These are phyloP conservation scores for Casuarina cunninghamiana DNA, from an alignment of 306 rosid genomes.

Conservation along the genomic window DNA sequence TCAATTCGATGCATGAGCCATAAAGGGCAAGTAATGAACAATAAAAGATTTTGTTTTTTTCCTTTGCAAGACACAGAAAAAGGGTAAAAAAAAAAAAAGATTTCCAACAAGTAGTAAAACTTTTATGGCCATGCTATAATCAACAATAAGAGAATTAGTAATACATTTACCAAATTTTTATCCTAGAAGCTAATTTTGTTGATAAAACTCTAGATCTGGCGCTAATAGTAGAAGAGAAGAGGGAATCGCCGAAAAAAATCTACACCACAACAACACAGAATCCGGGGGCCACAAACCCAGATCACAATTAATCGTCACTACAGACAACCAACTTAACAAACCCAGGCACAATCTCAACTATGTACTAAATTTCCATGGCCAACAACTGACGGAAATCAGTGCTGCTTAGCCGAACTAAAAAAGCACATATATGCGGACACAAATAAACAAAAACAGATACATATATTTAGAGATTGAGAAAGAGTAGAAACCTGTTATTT, in stretches of 20 bases:
- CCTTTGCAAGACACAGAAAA: background rate
- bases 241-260: constrained; percentile 25
- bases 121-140: background rate
- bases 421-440: constrained; percentile 22
- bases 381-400: constrained; percentile 8
- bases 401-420: constrained; percentile 21
- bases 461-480: constrained; percentile 19
- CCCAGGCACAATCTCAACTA: constrained; percentile 39
- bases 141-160: constrained; percentile 16
- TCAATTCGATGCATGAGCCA: background rate
- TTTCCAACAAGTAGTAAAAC: background rate
- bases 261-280: constrained; percentile 27
- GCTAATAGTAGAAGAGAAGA: constrained; percentile 24
- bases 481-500: constrained; percentile 50
- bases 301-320: constrained; percentile 24
- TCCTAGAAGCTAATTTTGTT: constrained; percentile 23
- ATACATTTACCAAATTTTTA: background rate
- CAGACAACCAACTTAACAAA: constrained; percentile 9
- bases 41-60: background rate
- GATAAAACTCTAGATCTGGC: constrained; percentile 57
- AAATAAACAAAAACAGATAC: background rate
- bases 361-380: constrained; percentile 14
- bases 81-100: background rate
- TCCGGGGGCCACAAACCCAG: constrained; percentile 12
- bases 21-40: background rate